Evolutionary conservation across 345 rosid genomes (phyloP).

Genomic region (Gynandropsis gynandra): DNA sequence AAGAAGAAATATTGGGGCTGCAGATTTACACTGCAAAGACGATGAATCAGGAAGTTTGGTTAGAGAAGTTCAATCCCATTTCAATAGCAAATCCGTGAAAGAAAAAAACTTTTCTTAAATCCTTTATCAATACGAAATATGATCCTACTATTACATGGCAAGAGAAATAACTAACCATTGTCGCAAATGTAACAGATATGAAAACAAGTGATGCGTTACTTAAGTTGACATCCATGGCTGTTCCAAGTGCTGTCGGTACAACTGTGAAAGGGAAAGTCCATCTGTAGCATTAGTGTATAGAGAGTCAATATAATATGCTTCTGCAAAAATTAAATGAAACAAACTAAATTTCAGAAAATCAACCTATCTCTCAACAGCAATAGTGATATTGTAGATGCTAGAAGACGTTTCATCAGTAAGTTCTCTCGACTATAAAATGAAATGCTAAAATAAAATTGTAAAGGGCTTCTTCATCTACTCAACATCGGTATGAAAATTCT

Average conservation of each 20-base stretch:
- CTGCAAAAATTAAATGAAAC: conserved; percentile 7
- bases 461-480: too few species aligned
- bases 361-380: conserved; percentile 1
- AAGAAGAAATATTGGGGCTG: conserved; percentile 93
- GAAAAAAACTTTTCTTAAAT: conserved; percentile 5
- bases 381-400: conserved; percentile 7
- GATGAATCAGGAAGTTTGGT: conserved; percentile 10
- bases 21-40: conserved; percentile 90
- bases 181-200: conserved; percentile 97
- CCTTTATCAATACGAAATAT: neutral
- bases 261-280: conserved; percentile 89
- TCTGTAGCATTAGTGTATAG: conserved; percentile 72
- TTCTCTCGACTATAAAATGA: conserved; percentile 5
- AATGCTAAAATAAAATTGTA: conserved; percentile 1
- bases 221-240: conserved; percentile 93
- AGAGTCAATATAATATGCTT: conserved; percentile 41
- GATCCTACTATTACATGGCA: conserved; percentile 3
- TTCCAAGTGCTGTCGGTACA: conserved; percentile 96
- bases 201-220: conserved; percentile 97
- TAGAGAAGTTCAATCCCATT: conserved; percentile 12
- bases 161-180: conserved; percentile 64
- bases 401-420: neutral
- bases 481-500: conserved; percentile 2
- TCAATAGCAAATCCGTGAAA: conserved; percentile 14
- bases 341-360: conserved; percentile 5